Conservation (phyloP, 2,329 filamentous ascomycete genomes). For the Ambrosiella beaveri region DNA sequence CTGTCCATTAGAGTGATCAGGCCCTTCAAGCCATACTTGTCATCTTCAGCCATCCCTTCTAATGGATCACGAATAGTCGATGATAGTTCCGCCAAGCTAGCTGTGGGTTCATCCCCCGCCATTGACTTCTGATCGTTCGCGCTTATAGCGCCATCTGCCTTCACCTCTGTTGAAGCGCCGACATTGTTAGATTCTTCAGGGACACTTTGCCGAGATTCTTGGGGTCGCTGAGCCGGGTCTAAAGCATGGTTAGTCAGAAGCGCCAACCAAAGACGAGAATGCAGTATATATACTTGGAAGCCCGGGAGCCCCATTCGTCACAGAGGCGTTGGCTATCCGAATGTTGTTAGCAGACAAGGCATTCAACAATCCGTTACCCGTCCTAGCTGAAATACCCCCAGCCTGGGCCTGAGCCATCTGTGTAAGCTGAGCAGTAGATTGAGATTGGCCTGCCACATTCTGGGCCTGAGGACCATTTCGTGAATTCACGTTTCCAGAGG, state of each 20-base stretch:
- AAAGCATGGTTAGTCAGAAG: not conserved
- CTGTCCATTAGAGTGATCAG: constrained; percentile 46
- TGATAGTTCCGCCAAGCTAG: constrained; percentile 15
- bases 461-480: constrained; percentile 16
- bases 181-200: constrained; percentile 21
- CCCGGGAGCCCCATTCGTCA: not conserved
- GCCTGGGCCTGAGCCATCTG: not conserved
- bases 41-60: constrained; percentile 41
- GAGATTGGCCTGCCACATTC: not conserved
- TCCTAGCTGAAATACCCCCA: constrained; percentile 17
- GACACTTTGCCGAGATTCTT: constrained; percentile 15
- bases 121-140: constrained; percentile 23
- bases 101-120: not conserved
- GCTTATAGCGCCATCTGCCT: constrained; percentile 27
- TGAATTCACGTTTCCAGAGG: not conserved
- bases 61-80: constrained; percentile 36
- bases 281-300: not conserved
- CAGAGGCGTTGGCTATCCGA: not conserved
- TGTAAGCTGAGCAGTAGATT: not conserved
- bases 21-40: constrained; percentile 50
- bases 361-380: constrained; percentile 44
- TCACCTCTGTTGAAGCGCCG: too few species aligned
- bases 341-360: constrained; percentile 38
- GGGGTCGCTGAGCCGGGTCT: constrained; percentile 7
- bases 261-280: not conserved